A percentile compares a stretch with the other conserved stretches of the same genome.
phyloP scores from a whole-genome alignment of 495 filamentous ascomycete genomes.

The Parmelia sp. region DNA sequence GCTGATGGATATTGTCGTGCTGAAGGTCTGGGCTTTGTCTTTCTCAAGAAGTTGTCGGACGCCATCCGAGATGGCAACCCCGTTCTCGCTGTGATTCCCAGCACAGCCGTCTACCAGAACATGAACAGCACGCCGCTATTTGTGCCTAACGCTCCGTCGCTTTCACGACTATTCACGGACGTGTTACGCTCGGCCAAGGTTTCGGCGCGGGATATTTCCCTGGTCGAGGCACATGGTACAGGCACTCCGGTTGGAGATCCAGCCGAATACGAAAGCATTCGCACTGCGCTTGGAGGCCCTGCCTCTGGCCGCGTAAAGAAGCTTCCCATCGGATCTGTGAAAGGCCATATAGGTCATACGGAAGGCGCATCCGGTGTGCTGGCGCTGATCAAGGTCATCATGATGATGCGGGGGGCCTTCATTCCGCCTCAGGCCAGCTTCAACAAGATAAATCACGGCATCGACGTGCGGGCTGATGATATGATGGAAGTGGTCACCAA shows the following conservation, averaged over 20 bases:
- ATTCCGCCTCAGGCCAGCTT: constrained; percentile 39
- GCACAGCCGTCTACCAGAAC: constrained; percentile 60
- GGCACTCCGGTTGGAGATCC: constrained; percentile 68
- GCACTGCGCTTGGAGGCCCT: constrained; percentile 40
- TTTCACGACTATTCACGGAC: constrained; percentile 50
- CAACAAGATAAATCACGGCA: constrained; percentile 33
- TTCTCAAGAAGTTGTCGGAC: no score
- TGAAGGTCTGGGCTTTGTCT: no score
- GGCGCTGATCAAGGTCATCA: constrained; percentile 33
- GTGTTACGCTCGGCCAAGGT: constrained; percentile 53
- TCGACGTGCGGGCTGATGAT: constrained; percentile 20
- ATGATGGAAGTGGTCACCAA: constrained; percentile 26
- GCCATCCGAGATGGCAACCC: constrained; percentile 51
- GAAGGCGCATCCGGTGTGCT: constrained; percentile 33
- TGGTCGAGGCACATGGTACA: constrained; percentile 75
- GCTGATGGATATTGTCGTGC: no score
- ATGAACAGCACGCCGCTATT: constrained; percentile 47
- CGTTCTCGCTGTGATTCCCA: constrained; percentile 56
- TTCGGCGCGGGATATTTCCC: constrained; percentile 55
- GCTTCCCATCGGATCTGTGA: constrained; percentile 34
- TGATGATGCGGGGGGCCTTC: constrained; percentile 31
- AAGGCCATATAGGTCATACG: constrained; percentile 38
- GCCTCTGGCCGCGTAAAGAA: no score
- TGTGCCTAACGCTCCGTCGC: constrained; percentile 57
- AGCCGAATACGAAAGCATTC: constrained; percentile 44